Percentiles rank a stretch among this genome's conserved stretches.
These are phyloP conservation scores for Suillus brevipes DNA, from an alignment of 768 basidiomycete genomes.

Conservation along the genomic window DNA sequence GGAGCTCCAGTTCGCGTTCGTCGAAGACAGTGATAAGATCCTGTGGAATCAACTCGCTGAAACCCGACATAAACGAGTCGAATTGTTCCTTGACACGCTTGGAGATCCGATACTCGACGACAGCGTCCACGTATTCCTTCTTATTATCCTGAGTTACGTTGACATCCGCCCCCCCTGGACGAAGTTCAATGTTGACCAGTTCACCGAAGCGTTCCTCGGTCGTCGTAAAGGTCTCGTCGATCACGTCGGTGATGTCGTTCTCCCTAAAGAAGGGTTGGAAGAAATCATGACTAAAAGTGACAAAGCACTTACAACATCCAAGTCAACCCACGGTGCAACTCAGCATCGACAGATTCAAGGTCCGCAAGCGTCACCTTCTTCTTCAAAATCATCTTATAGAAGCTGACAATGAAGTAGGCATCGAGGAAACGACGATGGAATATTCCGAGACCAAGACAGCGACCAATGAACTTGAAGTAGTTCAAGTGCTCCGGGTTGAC, in stretches of 20 bases:
- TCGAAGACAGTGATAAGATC: constrained; percentile 98
- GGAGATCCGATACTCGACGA: constrained; percentile 97
- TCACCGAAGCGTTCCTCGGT: constrained; percentile 98
- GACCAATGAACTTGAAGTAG: constrained; percentile 99
- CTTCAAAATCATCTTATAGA: constrained; percentile 99
- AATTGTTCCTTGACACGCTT: constrained; percentile 98
- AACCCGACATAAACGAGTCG: constrained; percentile 99
- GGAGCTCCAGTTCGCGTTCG: constrained; percentile 93
- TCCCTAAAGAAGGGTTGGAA: constrained; percentile 54
- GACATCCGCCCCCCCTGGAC: constrained; percentile 81
- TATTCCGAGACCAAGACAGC: constrained; percentile 92
- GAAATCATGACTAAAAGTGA: constrained; percentile 3
- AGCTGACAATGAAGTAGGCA: constrained; percentile 98
- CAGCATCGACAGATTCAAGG: constrained; percentile 95
- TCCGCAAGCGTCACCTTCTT: constrained; percentile 95
- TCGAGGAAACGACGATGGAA: constrained; percentile 99
- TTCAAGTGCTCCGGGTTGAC: constrained; percentile 99
- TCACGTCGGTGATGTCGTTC: constrained; percentile 97
- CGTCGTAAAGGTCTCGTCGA: constrained; percentile 97
- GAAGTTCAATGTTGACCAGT: constrained; percentile 95
- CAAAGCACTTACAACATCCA: constrained; percentile 89
- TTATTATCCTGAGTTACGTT: constrained; percentile 97
- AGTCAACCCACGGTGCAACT: constrained; percentile 89
- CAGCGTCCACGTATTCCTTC: constrained; percentile 93
- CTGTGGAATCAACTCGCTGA: constrained; percentile 98